Evolutionary conservation across 768 basidiomycete genomes (phyloP).

Genomic region (Boletus tomentosulus): DNA sequence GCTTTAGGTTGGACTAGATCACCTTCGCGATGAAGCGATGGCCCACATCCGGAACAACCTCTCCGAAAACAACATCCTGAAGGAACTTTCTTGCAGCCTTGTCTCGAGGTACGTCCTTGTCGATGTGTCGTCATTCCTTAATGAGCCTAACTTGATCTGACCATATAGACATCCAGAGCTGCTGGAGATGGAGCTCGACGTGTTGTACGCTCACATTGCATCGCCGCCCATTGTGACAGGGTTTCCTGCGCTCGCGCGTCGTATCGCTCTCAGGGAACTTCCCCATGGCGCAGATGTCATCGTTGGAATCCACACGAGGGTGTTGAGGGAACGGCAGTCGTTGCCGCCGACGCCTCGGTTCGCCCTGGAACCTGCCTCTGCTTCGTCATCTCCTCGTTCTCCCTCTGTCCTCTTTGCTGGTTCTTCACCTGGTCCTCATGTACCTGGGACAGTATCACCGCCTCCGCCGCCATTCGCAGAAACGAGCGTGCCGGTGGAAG

Average conservation of each 20-base stretch:
- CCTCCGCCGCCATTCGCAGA: neutral
- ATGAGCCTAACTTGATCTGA: neutral
- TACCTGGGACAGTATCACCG: neutral
- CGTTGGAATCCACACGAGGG: slow-evolving; percentile 16
- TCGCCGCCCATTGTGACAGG: slow-evolving; percentile 11
- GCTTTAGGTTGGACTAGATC: slow-evolving; percentile 17
- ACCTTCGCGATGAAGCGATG: slow-evolving; percentile 18
- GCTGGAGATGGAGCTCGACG: slow-evolving; percentile 23
- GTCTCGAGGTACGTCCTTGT: slow-evolving; percentile 12
- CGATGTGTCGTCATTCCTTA: neutral
- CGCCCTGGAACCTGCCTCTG: neutral
- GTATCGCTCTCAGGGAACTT: slow-evolving; percentile 15
- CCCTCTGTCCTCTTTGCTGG: neutral
- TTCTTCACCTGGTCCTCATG: neutral
- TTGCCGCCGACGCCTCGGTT: neutral
- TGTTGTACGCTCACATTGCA: slow-evolving; percentile 14
- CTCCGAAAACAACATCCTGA: slow-evolving; percentile 20
- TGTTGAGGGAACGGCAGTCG: slow-evolving; percentile 8
- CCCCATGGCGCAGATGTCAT: slow-evolving; percentile 23
- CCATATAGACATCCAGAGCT: slow-evolving; percentile 11
- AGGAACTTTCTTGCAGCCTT: slow-evolving; percentile 20
- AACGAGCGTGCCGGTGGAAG: neutral
- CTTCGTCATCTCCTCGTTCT: neutral
- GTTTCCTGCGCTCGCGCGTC: slow-evolving; percentile 9
- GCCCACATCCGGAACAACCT: slow-evolving; percentile 14